phyloP scores from a whole-genome alignment of 805 yeast genomes.

The Ogataea nonfermentans region DNA sequence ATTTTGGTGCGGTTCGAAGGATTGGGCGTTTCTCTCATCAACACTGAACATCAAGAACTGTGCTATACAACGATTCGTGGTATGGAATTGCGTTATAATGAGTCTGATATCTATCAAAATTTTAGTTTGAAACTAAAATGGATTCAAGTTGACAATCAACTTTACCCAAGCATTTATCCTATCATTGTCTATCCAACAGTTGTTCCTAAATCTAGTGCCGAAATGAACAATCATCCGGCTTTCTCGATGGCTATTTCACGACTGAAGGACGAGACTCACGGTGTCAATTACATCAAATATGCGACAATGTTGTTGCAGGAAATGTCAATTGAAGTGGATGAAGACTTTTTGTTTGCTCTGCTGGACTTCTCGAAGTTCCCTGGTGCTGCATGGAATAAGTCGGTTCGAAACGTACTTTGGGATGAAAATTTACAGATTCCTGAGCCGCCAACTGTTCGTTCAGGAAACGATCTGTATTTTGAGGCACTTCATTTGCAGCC shows the following conservation, averaged over 20 bases:
- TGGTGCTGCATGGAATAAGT: conserved; percentile 70
- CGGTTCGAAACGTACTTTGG: conserved; percentile 45
- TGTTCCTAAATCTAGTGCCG: conserved; percentile 78
- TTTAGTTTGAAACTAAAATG: conserved; percentile 81
- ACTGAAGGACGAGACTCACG: conserved; percentile 86
- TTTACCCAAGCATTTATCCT: conserved; percentile 85
- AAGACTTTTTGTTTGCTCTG: conserved; percentile 81
- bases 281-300: conserved; percentile 85
- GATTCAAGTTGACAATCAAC: conserved; percentile 92
- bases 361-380: conserved; percentile 79
- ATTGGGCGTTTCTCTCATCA: conserved; percentile 81
- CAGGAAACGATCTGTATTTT: conserved; percentile 74
- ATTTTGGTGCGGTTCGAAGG: conserved; percentile 74
- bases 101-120: conserved; percentile 81
- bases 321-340: conserved; percentile 89
- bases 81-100: conserved; percentile 73
- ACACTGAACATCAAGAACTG: conserved; percentile 67
- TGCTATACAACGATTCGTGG: conserved; percentile 84
- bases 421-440: conserved; percentile 67
- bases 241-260: conserved; percentile 81
- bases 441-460: conserved; percentile 54
- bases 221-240: conserved; percentile 86
- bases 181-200: conserved; percentile 87
- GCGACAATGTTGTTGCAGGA: conserved; percentile 90
- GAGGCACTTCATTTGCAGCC: conserved; percentile 94